Base-by-base conservation (phyloP, 2,329 filamentous ascomycete genomes). In the Lasiodiplodia citricola region DNA sequence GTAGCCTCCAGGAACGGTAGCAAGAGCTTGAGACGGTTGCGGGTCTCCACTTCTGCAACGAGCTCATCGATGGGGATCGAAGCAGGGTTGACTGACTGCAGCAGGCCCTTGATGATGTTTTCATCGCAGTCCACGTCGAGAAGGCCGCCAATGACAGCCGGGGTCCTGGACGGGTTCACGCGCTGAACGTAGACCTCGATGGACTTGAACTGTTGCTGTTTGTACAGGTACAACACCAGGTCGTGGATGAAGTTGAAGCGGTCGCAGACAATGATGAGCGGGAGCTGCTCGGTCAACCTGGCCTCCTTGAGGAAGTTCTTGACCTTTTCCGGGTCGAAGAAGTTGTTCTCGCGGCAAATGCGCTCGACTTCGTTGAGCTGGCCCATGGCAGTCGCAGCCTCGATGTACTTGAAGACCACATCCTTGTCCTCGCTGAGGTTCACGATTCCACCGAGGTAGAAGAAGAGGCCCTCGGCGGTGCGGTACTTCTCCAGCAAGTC, bases 281-380 rank as follows among this genome's bases (percentile, higher is more conserved):
- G 96, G 54, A 99, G 87, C 83, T 97, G 95, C 81, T 99, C 96
- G 2, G 91, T 90, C 55, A 99, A 86, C 73, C 91, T 92, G 67
- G 96, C 95, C 80, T 99, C 96, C 84, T 99, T 99, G 71, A 99
- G 85, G 88, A 98, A 99, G 85, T 99, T 99, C 87, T 97, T 97
- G 69, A 97, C 93, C 86, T 97, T 97, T 81, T 97, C 94, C 0
- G 94, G 87, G 80, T 97, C 95, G 83, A 94, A 95, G 77, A 87
- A 87, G 79, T 78, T 94, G 86, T 91, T 96, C 80, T 99, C 96
- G 70, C 96, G 90, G 84, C 95, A 98, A 76, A 99, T 95, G 67
- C 96, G 92, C 86, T 99, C 95, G 23, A 99, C 96, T 78, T 99
- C 96, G 73, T 93, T 94, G 77, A 97, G 89, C 81, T 99, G 95